Base-by-base conservation (phyloP, 2,329 filamentous ascomycete species). In the Hyphodiscus sp. region DNA sequence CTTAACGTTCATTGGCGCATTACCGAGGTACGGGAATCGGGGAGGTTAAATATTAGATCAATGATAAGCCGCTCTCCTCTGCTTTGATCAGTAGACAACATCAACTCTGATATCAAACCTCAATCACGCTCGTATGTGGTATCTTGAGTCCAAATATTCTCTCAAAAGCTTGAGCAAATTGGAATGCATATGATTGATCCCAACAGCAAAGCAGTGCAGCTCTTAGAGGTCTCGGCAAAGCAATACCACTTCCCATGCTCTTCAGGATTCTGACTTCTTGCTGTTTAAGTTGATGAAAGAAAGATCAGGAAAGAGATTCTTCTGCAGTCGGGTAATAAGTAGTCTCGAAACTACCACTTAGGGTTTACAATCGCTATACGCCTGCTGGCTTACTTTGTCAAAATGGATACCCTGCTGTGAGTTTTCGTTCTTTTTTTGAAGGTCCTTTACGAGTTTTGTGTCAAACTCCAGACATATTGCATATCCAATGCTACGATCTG, bases 361-460 rank as follows among this genome's bases (percentile, higher is more conserved):
- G 16, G 33, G 2, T 38, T 38, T 38, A 38, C 33, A 10, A 44
- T 44, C 19, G 16, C 18, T 7, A 44, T 19, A 44, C 10, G 42
- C 8, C 42, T 19, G 20, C 2, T 13, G 47, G 15, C n/a, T 10
- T 26, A 26, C 5, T 42, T 20, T 19, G 38, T 51, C 41, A 26
- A 19, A n/a, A 52, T 52, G 50, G 50, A 52, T 26, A 52, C 50
- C 7, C 50, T 52, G 26, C 45, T 52, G 50, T 52, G 50, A 47
- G 50, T 52, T 19, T 8, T 46, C 45, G 18, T 18, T 51, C 23
- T 43, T n/a, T 44, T n/a, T 20, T 43, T 23, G 19, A 38, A 23
- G 2, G 4, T 38, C 33, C 16, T 38, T n/a, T 10, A 4, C 33
- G 13, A n/a, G 5, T 38, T 38, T 13, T n/a, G 33, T 13, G 11